These are phyloP conservation scores for Zopfochytrium polystomum DNA, from an alignment of 371 early-diverging fungal species.

Conservation along the genomic window DNA sequence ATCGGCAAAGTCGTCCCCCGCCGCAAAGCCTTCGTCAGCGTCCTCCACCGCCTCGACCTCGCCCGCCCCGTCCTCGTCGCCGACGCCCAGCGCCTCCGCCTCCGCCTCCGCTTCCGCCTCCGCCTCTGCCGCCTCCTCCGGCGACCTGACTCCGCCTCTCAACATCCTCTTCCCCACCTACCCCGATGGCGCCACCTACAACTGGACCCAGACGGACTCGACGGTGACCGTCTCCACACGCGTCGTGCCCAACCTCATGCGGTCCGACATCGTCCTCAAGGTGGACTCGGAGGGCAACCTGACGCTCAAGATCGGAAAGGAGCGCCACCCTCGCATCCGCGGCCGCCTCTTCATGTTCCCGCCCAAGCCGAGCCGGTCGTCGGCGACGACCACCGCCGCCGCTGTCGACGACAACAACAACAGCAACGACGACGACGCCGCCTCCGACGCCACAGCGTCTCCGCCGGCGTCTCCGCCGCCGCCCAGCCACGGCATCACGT, in stretches of 20 bases:
- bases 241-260: conserved; percentile 8
- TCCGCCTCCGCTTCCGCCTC: no score
- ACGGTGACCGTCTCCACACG: conserved; percentile 16
- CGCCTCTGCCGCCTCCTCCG: no score
- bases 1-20: no score
- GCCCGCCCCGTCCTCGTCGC: no score
- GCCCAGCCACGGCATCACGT: conserved; percentile 16
- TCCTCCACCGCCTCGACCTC: no score
- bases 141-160: no score
- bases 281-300: conserved; percentile 14
- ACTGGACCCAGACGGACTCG: conserved; percentile 25
- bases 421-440: conserved; percentile 6
- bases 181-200: conserved; percentile 30
- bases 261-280: conserved; percentile 12
- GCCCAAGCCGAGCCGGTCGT: conserved; percentile 5
- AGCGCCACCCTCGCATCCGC: conserved; percentile 15
- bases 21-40: no score
- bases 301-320: conserved; percentile 23
- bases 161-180: conserved; percentile 23
- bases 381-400: not conserved
- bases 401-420: conserved; percentile 16
- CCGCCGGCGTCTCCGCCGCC: conserved; percentile 1
- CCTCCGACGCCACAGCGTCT: not conserved
- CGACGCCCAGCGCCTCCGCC: no score
- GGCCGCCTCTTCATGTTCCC: conserved; percentile 4